Evolutionary conservation across 129 eudicot genomes (phyloP).

Genomic region (Lactuca saligna): DNA sequence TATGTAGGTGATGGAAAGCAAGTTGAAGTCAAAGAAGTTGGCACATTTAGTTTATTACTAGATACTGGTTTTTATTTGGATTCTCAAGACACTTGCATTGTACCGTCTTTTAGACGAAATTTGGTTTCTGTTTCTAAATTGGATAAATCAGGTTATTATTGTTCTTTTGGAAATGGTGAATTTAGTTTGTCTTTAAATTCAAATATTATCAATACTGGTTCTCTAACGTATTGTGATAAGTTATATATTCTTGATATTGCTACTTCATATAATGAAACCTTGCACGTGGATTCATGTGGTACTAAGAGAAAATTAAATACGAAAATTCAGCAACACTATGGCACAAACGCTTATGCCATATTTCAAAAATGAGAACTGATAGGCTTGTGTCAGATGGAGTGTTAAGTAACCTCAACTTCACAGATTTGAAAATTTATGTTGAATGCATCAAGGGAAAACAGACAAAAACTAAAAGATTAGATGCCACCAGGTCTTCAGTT

Average conservation of each 20-base stretch:
- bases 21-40: slow-evolving; percentile 11
- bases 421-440: too few species aligned
- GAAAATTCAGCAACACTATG: slow-evolving; percentile 11
- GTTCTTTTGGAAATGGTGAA: too few species aligned
- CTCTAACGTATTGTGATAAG: neutral
- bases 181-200: too few species aligned
- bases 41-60: neutral
- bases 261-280: neutral
- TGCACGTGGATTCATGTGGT: too few species aligned
- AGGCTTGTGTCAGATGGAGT: slow-evolving; percentile 14
- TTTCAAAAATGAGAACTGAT: neutral
- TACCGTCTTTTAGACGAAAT: too few species aligned
- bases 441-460: too few species aligned
- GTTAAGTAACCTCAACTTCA: neutral
- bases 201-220: too few species aligned
- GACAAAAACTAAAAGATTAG: neutral
- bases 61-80: too few species aligned
- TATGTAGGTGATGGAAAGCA: neutral
- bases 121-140: too few species aligned
- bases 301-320: neutral
- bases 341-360: slow-evolving; percentile 26
- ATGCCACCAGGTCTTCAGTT: neutral
- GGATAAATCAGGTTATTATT: too few species aligned
- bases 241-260: neutral
- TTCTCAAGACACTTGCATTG: too few species aligned